phyloP scores from a whole-genome alignment of 495 filamentous ascomycete species.

The Penicillium coffeae region DNA sequence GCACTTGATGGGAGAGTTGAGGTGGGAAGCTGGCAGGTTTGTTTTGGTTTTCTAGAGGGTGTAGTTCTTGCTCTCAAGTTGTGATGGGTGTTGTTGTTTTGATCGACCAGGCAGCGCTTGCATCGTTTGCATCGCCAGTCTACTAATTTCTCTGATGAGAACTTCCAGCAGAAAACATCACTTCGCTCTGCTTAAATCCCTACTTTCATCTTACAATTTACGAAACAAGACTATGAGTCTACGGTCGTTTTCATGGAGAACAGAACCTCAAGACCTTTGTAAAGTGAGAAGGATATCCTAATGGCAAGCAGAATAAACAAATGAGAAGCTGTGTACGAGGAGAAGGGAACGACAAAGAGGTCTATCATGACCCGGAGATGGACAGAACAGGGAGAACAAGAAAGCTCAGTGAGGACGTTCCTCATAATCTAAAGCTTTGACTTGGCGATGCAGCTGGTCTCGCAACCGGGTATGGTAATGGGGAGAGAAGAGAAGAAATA shows the following conservation, averaged over 20 bases:
- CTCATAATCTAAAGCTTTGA: background rate
- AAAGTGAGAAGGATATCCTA: constrained; percentile 33
- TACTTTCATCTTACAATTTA: too few relatives aligned
- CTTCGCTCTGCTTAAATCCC: too few relatives aligned
- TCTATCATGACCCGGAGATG: background rate
- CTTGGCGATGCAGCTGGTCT: background rate
- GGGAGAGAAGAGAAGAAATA: background rate
- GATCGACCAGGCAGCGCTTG: too few relatives aligned
- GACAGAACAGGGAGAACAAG: background rate
- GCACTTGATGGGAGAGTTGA: too few relatives aligned
- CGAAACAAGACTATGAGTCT: too few relatives aligned
- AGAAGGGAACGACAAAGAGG: background rate
- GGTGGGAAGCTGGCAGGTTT: too few relatives aligned
- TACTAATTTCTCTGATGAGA: too few relatives aligned
- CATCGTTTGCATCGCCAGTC: too few relatives aligned
- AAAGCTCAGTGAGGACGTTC: background rate
- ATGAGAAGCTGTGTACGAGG: constrained; percentile 11
- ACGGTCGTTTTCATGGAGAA: constrained; percentile 8
- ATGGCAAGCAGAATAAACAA: constrained; percentile 16
- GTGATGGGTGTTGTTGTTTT: too few relatives aligned
- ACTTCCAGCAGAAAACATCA: too few relatives aligned
- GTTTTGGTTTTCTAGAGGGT: too few relatives aligned
- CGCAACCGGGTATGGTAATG: background rate
- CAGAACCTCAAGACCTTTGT: constrained; percentile 8
- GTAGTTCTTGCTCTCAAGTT: too few relatives aligned